These are phyloP conservation scores for Fraxinus velutina DNA, from an alignment of 305 asterid genomes.

Conservation along the genomic window DNA sequence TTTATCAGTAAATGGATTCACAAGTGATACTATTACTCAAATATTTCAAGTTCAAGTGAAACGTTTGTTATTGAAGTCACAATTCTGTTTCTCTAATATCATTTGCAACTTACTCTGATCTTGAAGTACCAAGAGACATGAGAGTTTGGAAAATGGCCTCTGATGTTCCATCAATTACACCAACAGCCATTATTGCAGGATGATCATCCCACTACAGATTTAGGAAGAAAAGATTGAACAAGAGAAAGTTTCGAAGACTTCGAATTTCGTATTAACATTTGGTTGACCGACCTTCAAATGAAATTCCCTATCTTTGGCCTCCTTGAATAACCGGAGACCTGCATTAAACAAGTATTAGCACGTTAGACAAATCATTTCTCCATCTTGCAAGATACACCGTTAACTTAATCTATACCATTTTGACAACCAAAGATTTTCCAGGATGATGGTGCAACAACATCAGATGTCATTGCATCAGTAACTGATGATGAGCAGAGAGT, in stretches of 20 bases:
- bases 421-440: conserved; percentile 95
- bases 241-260: conserved; percentile 16
- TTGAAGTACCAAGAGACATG: conserved; percentile 94
- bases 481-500: conserved; percentile 66
- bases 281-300: conserved; percentile 54
- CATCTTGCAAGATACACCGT: conserved; percentile 21
- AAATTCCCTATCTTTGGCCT: conserved; percentile 82
- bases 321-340: conserved; percentile 94
- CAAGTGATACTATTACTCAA: background rate
- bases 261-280: conserved; percentile 17
- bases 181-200: conserved; percentile 99
- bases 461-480: conserved; percentile 71
- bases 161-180: conserved; percentile 83
- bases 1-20: conserved; percentile 10
- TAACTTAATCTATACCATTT: conserved; percentile 58
- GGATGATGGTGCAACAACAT: conserved; percentile 93
- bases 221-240: conserved; percentile 26
- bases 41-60: background rate
- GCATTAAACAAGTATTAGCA: conserved; percentile 30
- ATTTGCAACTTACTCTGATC: conserved; percentile 75
- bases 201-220: conserved; percentile 81
- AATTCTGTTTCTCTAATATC: conserved; percentile 12
- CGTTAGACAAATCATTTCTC: conserved; percentile 22
- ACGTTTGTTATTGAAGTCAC: background rate
- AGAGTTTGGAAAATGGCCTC: conserved; percentile 95